Evolutionary conservation across 768 basidiomycete genomes (phyloP), one percentile per base, ranked within the genome.

Genomic region (Tricholoma sp.): DNA sequence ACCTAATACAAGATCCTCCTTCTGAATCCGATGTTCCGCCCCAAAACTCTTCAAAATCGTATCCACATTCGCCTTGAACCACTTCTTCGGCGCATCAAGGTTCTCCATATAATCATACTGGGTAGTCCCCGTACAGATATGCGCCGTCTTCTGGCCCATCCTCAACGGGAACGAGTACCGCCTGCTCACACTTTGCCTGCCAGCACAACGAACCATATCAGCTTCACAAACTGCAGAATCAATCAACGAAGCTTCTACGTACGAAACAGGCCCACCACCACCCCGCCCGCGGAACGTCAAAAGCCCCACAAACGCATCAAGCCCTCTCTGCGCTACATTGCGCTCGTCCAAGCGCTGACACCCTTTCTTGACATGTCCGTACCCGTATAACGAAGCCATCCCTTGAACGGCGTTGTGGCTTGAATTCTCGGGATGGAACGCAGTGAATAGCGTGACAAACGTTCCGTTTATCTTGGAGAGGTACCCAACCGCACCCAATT

Each of bases 401-500:
- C 66, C 71, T 56, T 72, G 74, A 24, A 81, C 74, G 5, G 64
- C 62, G 5, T 76, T 78, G 22, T 77, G 72, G 1, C 71, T 65
- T 7, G 81, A 74, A 58, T 77, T 77, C 37, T 71, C 68, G 4
- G 83, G 85, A 54, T 79, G 72, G 66, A 83, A 77, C 1, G 86
- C 81, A 67, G 90, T 89, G 71, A 91, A 84, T 8, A 92, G 73
- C 7, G 83, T 85, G 57, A 89, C 71, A 61, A 94, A 94, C 47
- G 74, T 70, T 2, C 90, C 91, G n/a, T 70, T 69, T 0, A 84
- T 80, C 62, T 85, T 88, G 35, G 75, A 76, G 22, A 91, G 51
- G 66, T 88, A 94, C 3, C 91, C 91, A 7, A 93, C 85, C 2
- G 85, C 83, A 7, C 91, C 91, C 2, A 91, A 69, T 11, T 76